Evolutionary conservation across 345 rosid genomes (phyloP).

Genomic region (Boechera divaricarpa): DNA sequence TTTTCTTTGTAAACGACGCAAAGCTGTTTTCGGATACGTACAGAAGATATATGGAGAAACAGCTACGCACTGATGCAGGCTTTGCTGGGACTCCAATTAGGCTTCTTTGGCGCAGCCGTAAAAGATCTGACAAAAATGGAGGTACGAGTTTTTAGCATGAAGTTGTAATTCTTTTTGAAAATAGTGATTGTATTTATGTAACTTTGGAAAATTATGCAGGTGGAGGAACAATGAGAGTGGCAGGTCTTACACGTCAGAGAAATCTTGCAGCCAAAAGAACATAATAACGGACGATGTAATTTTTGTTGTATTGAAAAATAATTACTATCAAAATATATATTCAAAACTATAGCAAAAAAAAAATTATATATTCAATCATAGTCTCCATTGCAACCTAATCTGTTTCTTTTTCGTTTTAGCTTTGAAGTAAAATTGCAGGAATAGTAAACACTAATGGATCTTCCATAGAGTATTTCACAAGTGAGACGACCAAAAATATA

Average conservation of each 20-base stretch:
- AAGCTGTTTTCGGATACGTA: conserved; percentile 90
- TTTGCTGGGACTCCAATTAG: conserved; percentile 88
- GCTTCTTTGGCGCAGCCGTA: conserved; percentile 94
- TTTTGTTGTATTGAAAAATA: conserved; percentile 3
- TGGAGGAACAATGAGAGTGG: conserved; percentile 45
- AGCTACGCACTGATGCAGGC: conserved; percentile 84
- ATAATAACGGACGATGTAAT: not conserved
- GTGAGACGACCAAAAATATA: not conserved
- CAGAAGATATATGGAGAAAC: conserved; percentile 94
- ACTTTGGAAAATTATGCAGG: conserved; percentile 31
- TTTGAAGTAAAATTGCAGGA: not conserved
- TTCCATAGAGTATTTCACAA: not conserved
- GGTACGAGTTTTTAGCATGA: not conserved
- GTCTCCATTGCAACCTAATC: not conserved
- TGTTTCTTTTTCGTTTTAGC: not conserved
- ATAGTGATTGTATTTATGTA: not conserved
- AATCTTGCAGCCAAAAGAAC: conserved; percentile 38
- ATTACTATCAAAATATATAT: not conserved
- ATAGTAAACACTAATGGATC: not conserved
- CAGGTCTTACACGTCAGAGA: conserved; percentile 44
- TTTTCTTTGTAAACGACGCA: conserved; percentile 91
- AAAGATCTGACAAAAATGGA: conserved; percentile 65
- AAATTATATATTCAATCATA: not conserved
- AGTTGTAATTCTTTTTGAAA: not conserved
- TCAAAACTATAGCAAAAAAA: too few species aligned